These are phyloP conservation scores for Leccinellum rugosiceps DNA, from an alignment of 768 basidiomycete genomes.

Conservation along the genomic window DNA sequence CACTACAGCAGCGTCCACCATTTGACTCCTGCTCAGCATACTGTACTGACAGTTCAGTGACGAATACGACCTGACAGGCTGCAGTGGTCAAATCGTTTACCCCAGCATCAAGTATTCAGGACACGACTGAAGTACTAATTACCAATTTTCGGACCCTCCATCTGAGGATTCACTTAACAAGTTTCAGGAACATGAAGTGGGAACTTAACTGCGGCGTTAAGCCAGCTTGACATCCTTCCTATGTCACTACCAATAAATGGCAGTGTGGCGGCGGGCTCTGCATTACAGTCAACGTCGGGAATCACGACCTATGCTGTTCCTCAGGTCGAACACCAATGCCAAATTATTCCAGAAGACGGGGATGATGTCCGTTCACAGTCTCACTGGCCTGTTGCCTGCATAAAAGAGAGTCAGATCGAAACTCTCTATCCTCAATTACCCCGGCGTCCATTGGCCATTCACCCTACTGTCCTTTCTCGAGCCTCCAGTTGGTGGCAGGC, in stretches of 20 bases:
- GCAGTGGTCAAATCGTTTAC: background rate
- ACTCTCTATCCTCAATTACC: background rate
- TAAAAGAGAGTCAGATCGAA: slow-evolving; percentile 1
- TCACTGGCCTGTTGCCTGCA: background rate
- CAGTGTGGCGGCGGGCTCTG: background rate
- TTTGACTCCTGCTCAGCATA: background rate
- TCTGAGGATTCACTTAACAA: background rate
- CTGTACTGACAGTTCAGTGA: background rate
- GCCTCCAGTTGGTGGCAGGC: background rate
- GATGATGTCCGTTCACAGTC: background rate
- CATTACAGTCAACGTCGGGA: background rate
- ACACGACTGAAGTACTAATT: background rate
- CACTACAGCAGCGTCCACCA: background rate
- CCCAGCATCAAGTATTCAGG: background rate
- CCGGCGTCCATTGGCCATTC: background rate
- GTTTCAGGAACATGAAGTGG: background rate
- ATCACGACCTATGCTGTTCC: background rate
- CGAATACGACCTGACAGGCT: background rate
- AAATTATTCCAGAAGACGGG: background rate
- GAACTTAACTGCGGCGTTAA: background rate
- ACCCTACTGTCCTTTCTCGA: background rate
- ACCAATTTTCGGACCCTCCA: background rate
- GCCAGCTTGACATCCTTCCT: background rate
- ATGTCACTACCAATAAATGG: background rate
- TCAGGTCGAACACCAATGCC: background rate